These are phyloP conservation scores for Elsinoe necatrix DNA, from an alignment of 2,329 filamentous ascomycete species.

Conservation along the genomic window DNA sequence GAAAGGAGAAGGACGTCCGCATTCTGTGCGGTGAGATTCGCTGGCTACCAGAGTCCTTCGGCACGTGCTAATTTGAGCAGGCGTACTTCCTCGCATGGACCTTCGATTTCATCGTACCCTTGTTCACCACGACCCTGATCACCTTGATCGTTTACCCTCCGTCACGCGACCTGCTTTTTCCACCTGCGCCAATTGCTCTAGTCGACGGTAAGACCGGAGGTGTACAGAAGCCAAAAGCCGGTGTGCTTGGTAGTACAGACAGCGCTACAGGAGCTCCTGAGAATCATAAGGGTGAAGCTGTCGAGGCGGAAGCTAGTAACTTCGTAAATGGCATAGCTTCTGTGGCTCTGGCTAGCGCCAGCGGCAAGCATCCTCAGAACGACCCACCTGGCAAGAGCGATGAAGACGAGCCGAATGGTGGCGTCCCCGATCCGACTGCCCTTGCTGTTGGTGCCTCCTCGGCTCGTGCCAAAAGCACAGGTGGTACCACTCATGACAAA, in stretches of 20 bases:
- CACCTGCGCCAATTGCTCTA: constrained; percentile 65
- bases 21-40: constrained; percentile 50
- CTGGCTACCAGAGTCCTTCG: neutral
- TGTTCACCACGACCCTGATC: constrained; percentile 51
- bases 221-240: constrained; percentile 67
- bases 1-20: constrained; percentile 59
- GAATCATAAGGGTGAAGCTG: constrained; percentile 73
- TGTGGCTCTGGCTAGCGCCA: constrained; percentile 65
- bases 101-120: constrained; percentile 60
- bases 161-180: constrained; percentile 58
- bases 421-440: constrained; percentile 54
- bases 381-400: constrained; percentile 46
- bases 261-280: constrained; percentile 75
- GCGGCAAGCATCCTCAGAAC: constrained; percentile 64
- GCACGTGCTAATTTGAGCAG: constrained; percentile 23
- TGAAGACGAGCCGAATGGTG: constrained; percentile 36
- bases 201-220: constrained; percentile 63
- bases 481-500: constrained; percentile 57
- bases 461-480: constrained; percentile 46
- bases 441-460: constrained; percentile 47
- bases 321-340: constrained; percentile 66
- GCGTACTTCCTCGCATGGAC: constrained; percentile 59
- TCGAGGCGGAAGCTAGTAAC: constrained; percentile 74
- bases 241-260: constrained; percentile 65
- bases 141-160: constrained; percentile 58